These are phyloP conservation scores for Alternaria sp. DNA, from an alignment of 2,329 filamentous ascomycete species.

Conservation along the genomic window DNA sequence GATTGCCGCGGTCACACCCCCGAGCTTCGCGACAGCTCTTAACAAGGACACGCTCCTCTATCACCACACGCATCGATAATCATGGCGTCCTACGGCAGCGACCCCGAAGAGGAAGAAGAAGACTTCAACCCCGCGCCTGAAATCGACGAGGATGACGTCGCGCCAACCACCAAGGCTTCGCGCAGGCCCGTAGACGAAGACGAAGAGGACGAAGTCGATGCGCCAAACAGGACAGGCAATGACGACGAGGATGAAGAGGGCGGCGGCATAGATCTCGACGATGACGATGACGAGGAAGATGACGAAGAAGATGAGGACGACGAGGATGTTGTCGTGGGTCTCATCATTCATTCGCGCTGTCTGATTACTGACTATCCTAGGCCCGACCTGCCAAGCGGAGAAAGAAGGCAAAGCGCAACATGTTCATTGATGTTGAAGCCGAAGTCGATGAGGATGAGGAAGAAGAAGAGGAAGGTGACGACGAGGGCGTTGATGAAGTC, in stretches of 20 bases:
- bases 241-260: constrained; percentile 59
- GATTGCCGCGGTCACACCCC: not conserved
- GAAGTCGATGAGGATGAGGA: constrained; percentile 91
- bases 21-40: constrained; percentile 16
- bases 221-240: constrained; percentile 41
- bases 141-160: constrained; percentile 65
- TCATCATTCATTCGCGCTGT: not conserved
- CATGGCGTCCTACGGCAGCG: constrained; percentile 42
- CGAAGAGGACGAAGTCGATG: constrained; percentile 47
- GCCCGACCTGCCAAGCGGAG: constrained; percentile 79
- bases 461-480: constrained; percentile 82
- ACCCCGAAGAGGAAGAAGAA: constrained; percentile 67
- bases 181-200: constrained; percentile 45
- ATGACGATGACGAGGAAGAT: constrained; percentile 65
- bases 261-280: constrained; percentile 58
- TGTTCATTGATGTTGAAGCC: constrained; percentile 97
- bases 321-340: constrained; percentile 50
- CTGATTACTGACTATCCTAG: constrained; percentile 48
- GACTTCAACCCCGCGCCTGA: constrained; percentile 87
- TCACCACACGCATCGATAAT: constrained; percentile 6
- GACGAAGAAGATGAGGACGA: constrained; percentile 69
- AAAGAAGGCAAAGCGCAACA: constrained; percentile 75
- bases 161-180: constrained; percentile 23
- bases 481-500: constrained; percentile 85
- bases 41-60: constrained; percentile 9